Base-by-base conservation (phyloP, 345 rosid genomes). In the Gossypium raimondii region DNA sequence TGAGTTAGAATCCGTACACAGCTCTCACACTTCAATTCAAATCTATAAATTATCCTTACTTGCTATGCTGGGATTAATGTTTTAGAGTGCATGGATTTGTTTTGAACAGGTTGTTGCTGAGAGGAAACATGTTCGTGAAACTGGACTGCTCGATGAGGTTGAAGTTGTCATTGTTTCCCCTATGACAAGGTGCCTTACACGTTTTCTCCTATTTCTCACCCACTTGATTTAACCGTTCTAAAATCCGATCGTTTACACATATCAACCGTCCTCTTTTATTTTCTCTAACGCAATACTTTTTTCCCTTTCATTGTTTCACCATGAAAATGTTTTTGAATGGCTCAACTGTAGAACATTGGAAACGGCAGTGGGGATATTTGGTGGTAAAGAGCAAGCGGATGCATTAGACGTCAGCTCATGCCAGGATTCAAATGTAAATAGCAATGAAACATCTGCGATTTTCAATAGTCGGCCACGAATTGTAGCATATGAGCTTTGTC, bases 151-250 rank as follows among this genome's bases (percentile, higher is more conserved):
- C 13, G 80, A 81, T 67, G 79, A 24, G 73, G 81, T 89, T 57
- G 91, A 92, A 58, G 67, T 90, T 63, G 95, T 92, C 20, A 79
- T 92, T 59, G 81, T 80, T 25, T 92, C 95, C 5, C 95, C 95
- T 17, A 77, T 92, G 67, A 58, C 85, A 17, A 87, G 97, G 97
- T 90, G 83, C 56, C 17, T 13, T 5, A 11, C 7, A 5, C 41
- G 59, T 70, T 18, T 24, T 11, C 17, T 56, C 4, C 27, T 56
- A 56, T 56, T 10, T 20, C 9, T 3, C 6, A 9, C 41, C 41
- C 41, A 34, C 41, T 5, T 34, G 41, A 34, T 34, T 4, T 34
- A 34, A 34, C 7, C 41, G 41, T 34, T 34, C 41, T 34, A 5
- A 34, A 34, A 34, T 34, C 41, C 41, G 41, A 34, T 34, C 41